phyloP scores from a whole-genome alignment of 495 filamentous ascomycete species.

The Aeminium ludgeri region DNA sequence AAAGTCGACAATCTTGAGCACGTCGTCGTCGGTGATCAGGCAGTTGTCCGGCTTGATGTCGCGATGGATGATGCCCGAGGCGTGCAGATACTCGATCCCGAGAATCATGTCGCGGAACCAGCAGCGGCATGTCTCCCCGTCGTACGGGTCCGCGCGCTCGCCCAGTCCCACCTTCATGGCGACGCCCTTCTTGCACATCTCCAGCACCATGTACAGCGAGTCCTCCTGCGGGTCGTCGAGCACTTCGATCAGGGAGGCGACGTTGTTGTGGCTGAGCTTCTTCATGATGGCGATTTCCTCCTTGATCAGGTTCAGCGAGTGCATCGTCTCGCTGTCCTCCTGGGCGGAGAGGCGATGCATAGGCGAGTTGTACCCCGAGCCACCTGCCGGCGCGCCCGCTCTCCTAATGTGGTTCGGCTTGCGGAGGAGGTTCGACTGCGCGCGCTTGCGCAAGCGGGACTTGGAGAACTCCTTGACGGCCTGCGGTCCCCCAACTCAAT shows the following conservation, averaged over 20 bases:
- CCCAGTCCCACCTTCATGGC: conserved; percentile 92
- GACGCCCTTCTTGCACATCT: conserved; percentile 97
- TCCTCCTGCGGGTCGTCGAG: conserved; percentile 91
- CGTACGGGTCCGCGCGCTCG: conserved; percentile 66
- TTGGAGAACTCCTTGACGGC: conserved; percentile 98
- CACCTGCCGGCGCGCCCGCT: conserved; percentile 33
- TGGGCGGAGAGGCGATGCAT: conserved; percentile 36
- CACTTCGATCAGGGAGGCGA: conserved; percentile 86
- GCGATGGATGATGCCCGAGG: conserved; percentile 86
- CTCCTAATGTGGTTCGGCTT: conserved; percentile 39
- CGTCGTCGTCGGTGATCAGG: conserved; percentile 72
- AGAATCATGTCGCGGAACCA: conserved; percentile 95
- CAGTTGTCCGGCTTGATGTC: conserved; percentile 98
- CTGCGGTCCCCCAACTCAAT: conserved; percentile 27
- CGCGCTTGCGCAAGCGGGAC: conserved; percentile 73
- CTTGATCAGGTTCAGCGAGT: conserved; percentile 74
- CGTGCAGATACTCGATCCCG: conserved; percentile 91
- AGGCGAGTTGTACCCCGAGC: conserved; percentile 46
- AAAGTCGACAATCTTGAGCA: conserved; percentile 94
- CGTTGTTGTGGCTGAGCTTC: conserved; percentile 83
- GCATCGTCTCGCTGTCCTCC: conserved; percentile 43
- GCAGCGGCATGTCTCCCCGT: conserved; percentile 63
- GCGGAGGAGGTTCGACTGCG: conserved; percentile 79
- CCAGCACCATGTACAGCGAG: conserved; percentile 93
- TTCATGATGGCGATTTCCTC: conserved; percentile 99